Percentiles rank a stretch among this genome's conserved stretches.
Evolutionary conservation across 148 eudicot species (phyloP).

Genomic region (Limonium bicolor): DNA sequence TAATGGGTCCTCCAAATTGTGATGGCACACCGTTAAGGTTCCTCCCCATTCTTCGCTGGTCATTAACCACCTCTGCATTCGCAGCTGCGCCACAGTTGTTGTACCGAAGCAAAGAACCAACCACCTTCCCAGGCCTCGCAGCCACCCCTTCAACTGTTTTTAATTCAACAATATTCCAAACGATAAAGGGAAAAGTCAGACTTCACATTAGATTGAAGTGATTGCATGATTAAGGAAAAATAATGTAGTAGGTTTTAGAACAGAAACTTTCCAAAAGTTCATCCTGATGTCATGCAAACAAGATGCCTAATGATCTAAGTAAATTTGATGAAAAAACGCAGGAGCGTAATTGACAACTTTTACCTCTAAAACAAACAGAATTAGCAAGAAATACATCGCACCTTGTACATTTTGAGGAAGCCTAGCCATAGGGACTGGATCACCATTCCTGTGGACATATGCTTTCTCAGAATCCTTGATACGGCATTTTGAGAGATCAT

Average conservation of each 20-base stretch:
- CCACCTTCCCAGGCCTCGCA: conserved; percentile 77
- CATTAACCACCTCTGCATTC: conserved; percentile 26
- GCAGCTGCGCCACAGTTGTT: conserved; percentile 49
- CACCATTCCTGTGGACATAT: conserved; percentile 27
- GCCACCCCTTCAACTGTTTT: conserved; percentile 26
- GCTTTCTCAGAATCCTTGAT: conserved; percentile 56
- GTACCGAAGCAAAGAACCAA: conserved; percentile 43
- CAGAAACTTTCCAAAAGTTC: not conserved
- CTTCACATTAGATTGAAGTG: too few relatives aligned
- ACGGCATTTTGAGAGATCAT: conserved; percentile 58
- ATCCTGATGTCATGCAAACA: not conserved
- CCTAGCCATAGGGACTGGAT: conserved; percentile 49
- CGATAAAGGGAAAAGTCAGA: too few relatives aligned
- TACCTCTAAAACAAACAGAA: too few relatives aligned
- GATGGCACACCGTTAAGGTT: conserved; percentile 52
- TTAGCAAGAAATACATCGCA: conserved; percentile 2
- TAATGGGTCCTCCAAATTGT: conserved; percentile 38
- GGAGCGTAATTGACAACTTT: too few relatives aligned
- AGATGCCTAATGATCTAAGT: not conserved
- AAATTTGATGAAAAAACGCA: too few relatives aligned
- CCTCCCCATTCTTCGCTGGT: conserved; percentile 34
- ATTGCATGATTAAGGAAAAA: too few relatives aligned
- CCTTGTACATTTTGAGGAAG: conserved; percentile 69
- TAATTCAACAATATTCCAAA: too few relatives aligned
- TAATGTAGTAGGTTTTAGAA: too few relatives aligned